Base-by-base conservation (phyloP, 2,329 filamentous ascomycete species). In the Alternaria sp. region DNA sequence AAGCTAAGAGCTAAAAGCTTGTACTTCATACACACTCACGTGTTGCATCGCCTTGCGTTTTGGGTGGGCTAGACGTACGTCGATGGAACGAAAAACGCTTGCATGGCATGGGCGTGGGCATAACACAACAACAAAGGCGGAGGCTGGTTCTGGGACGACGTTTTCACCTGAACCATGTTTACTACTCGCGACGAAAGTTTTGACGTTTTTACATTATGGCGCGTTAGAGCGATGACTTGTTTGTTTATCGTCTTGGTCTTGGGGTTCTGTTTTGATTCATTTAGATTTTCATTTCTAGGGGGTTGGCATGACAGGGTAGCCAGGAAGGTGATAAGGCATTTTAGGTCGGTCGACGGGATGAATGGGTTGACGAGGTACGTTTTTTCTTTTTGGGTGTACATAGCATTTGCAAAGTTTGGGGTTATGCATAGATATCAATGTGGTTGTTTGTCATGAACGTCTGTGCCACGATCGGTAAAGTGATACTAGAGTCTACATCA, bases 151-250 rank as follows among this genome's bases (percentile, higher is more conserved):
- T 52, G 44, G 30, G 19, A 46, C n/a, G 40, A 28, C 32, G 13
- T 8, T 15, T 32, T 45, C 6, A 40, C n/a, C n/a, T 40, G 36
- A 40, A 40, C 36, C 5, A 40, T 40, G 4, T 40, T 40, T 40
- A 17, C 9, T 40, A 7, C 36, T 40, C 36, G n/a, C 36, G 36
- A 40, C n/a, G 36, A 17, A 40, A 40, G 9, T 40, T 40, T 40
- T 40, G 36, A 40, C 36, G 36, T 45, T 55, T 55, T n/a, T 28
- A 21, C 15, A 13, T 7, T 7, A 46, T 56, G 40, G 53, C 53
- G 53, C 53, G 40, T 56, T 56, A 56, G 53, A 54, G 52, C 52
- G 52, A 52, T 52, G 49, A 52, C 49, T 11, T 9, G 8, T 40
- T 30, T 50, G 17, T 36, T 36, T 36, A 36, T 36, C 32, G 32